Evolutionary conservation across 257 asterid species (phyloP).

Genomic region (Echites panduratus): DNA sequence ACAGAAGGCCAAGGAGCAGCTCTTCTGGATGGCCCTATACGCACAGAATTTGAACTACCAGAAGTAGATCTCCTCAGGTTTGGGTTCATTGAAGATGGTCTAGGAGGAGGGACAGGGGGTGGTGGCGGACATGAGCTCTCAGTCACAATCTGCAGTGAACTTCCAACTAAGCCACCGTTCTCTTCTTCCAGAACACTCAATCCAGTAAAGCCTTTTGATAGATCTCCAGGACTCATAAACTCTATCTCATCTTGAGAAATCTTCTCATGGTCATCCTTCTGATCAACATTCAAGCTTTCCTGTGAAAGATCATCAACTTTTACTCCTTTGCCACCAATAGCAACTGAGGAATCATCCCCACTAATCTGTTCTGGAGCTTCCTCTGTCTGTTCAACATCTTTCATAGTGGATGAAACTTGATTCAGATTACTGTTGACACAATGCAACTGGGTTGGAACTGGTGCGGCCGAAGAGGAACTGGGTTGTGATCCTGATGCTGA

Average conservation of each 20-base stretch:
- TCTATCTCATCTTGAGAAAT: conserved; percentile 37
- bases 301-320: conserved; percentile 40
- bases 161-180: conserved; percentile 38
- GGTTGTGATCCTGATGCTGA: conserved; percentile 32
- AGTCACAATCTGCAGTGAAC: conserved; percentile 47
- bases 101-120: conserved; percentile 96
- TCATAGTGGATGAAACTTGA: conserved; percentile 40
- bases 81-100: conserved; percentile 49
- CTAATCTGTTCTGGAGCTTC: conserved; percentile 49
- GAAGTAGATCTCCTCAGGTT: conserved; percentile 44
- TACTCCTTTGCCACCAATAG: conserved; percentile 30
- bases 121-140: conserved; percentile 87
- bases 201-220: conserved; percentile 36
- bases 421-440: conserved; percentile 19
- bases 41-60: conserved; percentile 40
- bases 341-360: conserved; percentile 41
- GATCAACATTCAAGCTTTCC: conserved; percentile 31
- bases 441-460: conserved; percentile 50
- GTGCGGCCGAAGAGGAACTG: conserved; percentile 42
- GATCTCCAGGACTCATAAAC: conserved; percentile 37
- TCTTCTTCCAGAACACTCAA: conserved; percentile 47
- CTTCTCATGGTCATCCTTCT: conserved; percentile 32
- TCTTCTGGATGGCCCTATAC: conserved; percentile 69
- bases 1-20: conserved; percentile 59
- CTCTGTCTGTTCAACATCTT: conserved; percentile 50